Percentiles rank a stretch among this genome's conserved stretches.
Evolutionary conservation across 73 alveolate species (phyloP).

Genomic region (Tetrahymena elliotti): DNA sequence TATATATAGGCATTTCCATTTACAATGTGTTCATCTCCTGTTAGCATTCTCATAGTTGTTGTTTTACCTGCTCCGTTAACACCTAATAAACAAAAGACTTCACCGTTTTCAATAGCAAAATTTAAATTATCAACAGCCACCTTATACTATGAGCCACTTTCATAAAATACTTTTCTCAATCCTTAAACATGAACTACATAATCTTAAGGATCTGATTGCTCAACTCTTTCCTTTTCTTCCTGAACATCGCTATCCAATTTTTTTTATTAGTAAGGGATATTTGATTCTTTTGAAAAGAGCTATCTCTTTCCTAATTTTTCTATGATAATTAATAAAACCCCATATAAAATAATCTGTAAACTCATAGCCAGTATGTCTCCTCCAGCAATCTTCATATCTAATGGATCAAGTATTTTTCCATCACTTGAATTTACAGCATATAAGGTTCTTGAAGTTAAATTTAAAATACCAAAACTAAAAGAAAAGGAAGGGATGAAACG

Average conservation of each 20-base stretch:
- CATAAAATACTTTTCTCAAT: conserved; percentile 52
- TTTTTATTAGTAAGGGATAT: conserved; percentile 7
- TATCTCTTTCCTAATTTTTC: conserved; percentile 39
- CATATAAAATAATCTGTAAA: conserved; percentile 9
- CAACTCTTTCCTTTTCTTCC: conserved; percentile 21
- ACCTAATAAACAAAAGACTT: conserved; percentile 95
- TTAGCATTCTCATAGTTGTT: conserved; percentile 89
- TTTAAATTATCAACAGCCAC: conserved; percentile 89
- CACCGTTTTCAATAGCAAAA: conserved; percentile 91
- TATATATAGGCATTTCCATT: conserved; percentile 78
- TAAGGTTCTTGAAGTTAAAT: conserved; percentile 28
- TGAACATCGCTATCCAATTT: conserved; percentile 44
- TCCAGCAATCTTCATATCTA: conserved; percentile 40
- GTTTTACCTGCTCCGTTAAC: conserved; percentile 99
- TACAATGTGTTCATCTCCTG: conserved; percentile 84
- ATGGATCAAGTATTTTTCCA: conserved; percentile 3
- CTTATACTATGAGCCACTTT: conserved; percentile 19
- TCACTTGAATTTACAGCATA: conserved; percentile 11
- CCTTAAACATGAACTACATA: conserved; percentile 43
- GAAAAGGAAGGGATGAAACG: conserved; percentile 89
- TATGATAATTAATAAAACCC: conserved; percentile 9
- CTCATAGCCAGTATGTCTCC: conserved; percentile 30
- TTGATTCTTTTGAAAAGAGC: conserved; percentile 4
- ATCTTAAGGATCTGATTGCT: conserved; percentile 39
- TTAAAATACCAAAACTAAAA: conserved; percentile 72